These are phyloP conservation scores for Chlamydomonas sphaeroides DNA, from an alignment of 139 green algal genomes.

Conservation along the genomic window DNA sequence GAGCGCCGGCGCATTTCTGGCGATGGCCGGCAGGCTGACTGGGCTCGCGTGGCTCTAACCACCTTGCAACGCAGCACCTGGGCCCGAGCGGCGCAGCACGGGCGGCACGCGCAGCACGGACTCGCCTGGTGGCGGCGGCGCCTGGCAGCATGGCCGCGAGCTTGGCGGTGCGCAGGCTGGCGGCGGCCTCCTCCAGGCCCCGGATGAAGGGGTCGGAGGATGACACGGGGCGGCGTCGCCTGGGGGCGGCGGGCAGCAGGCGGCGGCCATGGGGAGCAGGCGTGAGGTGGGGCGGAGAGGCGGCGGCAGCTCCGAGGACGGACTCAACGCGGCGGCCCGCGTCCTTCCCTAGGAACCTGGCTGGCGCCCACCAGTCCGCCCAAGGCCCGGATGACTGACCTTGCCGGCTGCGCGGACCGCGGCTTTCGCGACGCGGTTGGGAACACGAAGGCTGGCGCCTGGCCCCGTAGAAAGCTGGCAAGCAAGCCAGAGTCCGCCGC, in stretches of 20 bases:
- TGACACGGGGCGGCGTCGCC: not conserved
- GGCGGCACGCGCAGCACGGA: no score
- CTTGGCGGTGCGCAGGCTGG: constrained; percentile 2
- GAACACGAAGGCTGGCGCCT: not conserved
- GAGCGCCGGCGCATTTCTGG: no score
- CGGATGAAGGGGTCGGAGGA: constrained; percentile 20
- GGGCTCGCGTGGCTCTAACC: no score
- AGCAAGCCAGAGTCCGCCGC: constrained; percentile 3
- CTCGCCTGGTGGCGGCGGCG: constrained; percentile 32
- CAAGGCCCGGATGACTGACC: not conserved
- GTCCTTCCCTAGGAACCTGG: no score
- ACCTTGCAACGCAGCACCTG: no score
- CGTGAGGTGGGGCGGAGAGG: no score
- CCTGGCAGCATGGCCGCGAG: constrained; percentile 30
- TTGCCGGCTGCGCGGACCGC: not conserved
- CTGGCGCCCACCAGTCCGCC: no score
- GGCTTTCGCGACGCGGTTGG: not conserved
- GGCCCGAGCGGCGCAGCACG: no score
- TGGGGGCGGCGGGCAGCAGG: not conserved
- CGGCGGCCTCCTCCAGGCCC: constrained; percentile 10
- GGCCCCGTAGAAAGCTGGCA: constrained; percentile 1
- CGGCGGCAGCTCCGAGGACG: no score
- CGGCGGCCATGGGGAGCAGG: no score
- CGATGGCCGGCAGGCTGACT: no score
- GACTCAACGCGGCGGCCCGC: no score